Evolutionary conservation across 2,329 filamentous ascomycete genomes (phyloP).

Genomic region (Fusarium vanettenii): DNA sequence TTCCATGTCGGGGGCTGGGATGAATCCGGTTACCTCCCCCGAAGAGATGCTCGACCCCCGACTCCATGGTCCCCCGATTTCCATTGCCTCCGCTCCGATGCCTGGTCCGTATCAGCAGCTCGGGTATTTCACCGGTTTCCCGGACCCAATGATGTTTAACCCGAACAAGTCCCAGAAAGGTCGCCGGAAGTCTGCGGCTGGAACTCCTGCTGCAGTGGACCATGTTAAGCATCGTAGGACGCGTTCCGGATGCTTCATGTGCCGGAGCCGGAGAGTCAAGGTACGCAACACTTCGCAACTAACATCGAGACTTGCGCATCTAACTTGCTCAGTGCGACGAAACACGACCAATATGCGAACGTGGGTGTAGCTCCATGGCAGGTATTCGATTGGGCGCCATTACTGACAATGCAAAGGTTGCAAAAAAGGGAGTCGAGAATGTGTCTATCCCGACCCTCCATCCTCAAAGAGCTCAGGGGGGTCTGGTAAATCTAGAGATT

Average conservation of each 20-base stretch:
- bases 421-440: conserved; percentile 90
- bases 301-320: not conserved
- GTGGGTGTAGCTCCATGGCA: conserved; percentile 55
- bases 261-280: conserved; percentile 88
- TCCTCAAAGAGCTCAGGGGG: conserved; percentile 52
- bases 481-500: conserved; percentile 52
- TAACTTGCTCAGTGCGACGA: conserved; percentile 81
- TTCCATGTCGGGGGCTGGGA: conserved; percentile 60
- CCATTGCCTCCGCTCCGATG: conserved; percentile 48
- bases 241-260: conserved; percentile 93
- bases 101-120: conserved; percentile 59
- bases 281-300: conserved; percentile 52
- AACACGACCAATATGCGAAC: conserved; percentile 84
- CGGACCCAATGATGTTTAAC: conserved; percentile 62
- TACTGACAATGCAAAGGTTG: conserved; percentile 70
- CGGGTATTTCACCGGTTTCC: conserved; percentile 62
- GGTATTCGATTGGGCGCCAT: not conserved
- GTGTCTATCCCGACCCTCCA: conserved; percentile 83
- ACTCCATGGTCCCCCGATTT: conserved; percentile 47
- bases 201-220: conserved; percentile 61
- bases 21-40: conserved; percentile 52
- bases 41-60: conserved; percentile 55
- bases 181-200: conserved; percentile 60
- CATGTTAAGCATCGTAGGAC: conserved; percentile 94
- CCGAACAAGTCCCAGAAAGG: conserved; percentile 60